These are phyloP conservation scores for Spergularia marina DNA, from an alignment of 148 eudicot species.

Conservation along the genomic window DNA sequence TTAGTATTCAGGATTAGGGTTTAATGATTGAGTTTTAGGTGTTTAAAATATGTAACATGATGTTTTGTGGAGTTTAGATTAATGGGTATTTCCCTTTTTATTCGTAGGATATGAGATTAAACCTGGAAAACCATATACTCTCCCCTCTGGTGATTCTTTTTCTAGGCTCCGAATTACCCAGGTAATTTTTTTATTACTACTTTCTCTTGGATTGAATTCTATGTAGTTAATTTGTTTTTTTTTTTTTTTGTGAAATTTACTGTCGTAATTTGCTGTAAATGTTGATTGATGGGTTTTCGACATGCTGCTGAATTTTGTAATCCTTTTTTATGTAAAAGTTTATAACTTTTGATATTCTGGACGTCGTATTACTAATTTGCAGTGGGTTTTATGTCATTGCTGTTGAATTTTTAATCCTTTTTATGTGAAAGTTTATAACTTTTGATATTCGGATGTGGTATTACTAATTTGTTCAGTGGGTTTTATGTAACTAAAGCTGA, in stretches of 20 bases:
- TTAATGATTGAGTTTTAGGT: background rate
- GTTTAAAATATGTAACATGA: background rate
- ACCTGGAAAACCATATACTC: slow-evolving; percentile 64
- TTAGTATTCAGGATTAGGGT: background rate
- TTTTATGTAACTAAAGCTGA: too few species aligned
- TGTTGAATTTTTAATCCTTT: background rate
- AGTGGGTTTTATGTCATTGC: too few species aligned
- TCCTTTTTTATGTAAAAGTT: too few species aligned
- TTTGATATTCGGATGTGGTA: background rate
- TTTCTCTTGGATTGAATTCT: background rate
- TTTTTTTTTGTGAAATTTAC: background rate
- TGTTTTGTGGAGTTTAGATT: background rate
- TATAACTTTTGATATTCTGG: too few species aligned
- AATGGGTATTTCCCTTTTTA: background rate
- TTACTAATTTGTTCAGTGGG: background rate
- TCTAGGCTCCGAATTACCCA: slow-evolving; percentile 75
- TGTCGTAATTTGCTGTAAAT: background rate
- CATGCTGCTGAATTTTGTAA: background rate
- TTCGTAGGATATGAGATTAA: slow-evolving; percentile 67
- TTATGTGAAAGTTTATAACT: too few species aligned
- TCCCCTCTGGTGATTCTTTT: slow-evolving; percentile 29
- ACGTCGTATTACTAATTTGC: background rate
- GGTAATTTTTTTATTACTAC: slow-evolving; percentile 30
- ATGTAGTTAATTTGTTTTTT: background rate
- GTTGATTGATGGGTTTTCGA: background rate